Evolutionary conservation across 2,329 filamentous ascomycete genomes (phyloP).

Genomic region (Penicillium sp.): DNA sequence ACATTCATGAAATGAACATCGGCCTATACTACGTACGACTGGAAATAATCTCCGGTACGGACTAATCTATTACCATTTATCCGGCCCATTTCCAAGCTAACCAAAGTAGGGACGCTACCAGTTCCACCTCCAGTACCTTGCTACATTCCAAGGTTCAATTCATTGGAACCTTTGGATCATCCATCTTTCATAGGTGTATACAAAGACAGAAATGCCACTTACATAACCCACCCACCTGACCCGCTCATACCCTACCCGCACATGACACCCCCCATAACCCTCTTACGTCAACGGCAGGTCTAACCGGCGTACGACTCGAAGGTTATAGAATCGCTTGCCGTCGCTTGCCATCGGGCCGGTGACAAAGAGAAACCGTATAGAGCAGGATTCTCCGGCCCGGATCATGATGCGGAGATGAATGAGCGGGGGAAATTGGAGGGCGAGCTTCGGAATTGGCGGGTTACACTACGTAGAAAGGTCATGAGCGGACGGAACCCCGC

Average conservation of each 20-base stretch:
- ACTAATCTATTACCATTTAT: no score
- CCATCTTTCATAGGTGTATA: no score
- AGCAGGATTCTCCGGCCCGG: slow-evolving; percentile 16
- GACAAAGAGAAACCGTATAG: slow-evolving; percentile 29
- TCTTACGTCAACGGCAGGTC: slow-evolving; percentile 13
- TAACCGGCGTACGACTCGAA: slow-evolving; percentile 6
- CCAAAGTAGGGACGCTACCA: no score
- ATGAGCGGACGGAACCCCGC: slow-evolving; percentile 1
- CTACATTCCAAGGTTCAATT: no score
- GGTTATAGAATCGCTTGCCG: slow-evolving; percentile 28
- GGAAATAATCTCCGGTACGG: no score
- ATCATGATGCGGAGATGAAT: slow-evolving; percentile 9
- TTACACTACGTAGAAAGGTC: background rate
- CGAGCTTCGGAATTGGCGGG: background rate
- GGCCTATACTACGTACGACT: no score
- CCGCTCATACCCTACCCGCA: slow-evolving; percentile 5
- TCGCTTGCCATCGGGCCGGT: slow-evolving; percentile 35
- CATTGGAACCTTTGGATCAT: no score
- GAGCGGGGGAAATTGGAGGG: background rate
- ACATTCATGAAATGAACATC: no score
- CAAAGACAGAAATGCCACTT: no score
- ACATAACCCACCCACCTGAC: slow-evolving; percentile 6
- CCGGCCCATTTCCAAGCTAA: no score
- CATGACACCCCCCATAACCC: slow-evolving; percentile 1
- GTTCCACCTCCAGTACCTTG: no score